Evolutionary conservation across 1,284 basidiomycete species (phyloP), one percentile per base, ranked within the genome.

Genomic region (Anthracocystis walkeri): DNA sequence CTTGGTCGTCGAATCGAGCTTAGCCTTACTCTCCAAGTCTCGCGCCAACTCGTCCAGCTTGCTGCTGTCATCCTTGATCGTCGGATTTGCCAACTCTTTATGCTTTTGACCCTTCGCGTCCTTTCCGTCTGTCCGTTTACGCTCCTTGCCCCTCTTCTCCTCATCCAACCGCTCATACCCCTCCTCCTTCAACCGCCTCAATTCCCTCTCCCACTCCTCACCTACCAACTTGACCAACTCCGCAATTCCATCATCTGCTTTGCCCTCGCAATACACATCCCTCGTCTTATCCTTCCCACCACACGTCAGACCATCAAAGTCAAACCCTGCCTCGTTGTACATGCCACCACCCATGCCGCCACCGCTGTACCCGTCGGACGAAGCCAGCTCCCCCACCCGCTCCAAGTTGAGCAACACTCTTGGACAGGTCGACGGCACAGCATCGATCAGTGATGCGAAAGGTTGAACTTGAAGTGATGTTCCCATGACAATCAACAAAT

Each of bases 401-500:
- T 90, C 88, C 38, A 88, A 83, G 78, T 90, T 89, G 80, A 89
- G 87, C 11, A 89, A 84, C 12, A 89, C 33, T 0, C 89, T 83
- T 0, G 88, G 88, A 29, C 86, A 87, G 11, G 61, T 29, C 3
- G 67, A 31, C 0, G 84, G 77, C 5, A 89, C 88, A 11, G 83
- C 79, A 63, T 87, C 81, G 20, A 89, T 84, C 1, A 90, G 83
- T 1, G 86, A 86, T 2, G 89, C 88, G 75, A 89, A 90, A 2
- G 89, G 89, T 25, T 88, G 87, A 2, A 89, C 89, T 58, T 90
- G 91, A 27, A 96, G 88, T 2, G 94, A 96, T 0, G 96, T 98
- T 27, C 96, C 96, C 76, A 98, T 91, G 31, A 97, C 90, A 75
- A 98, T 90, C 20, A 98, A 89, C 11, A 98, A 88, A 85, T 98